Evolutionary conservation across 257 asterid genomes (phyloP), one percentile per base, ranked within the genome.

Genomic region (Ballota nigra): DNA sequence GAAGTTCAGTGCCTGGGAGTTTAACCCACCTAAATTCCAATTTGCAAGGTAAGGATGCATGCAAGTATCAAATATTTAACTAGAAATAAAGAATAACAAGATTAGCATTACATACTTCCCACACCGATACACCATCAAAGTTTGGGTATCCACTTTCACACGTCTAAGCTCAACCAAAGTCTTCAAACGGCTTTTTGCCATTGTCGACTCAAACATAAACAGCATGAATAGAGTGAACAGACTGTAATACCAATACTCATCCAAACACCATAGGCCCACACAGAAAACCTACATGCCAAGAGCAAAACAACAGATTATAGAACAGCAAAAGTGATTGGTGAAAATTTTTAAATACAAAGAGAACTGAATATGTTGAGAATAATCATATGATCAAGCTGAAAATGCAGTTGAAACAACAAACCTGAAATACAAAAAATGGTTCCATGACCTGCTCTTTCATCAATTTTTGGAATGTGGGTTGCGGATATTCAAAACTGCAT

Each of bases 401-500:
- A 18, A 59, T 55, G 52, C 61, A 69, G 78, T 65, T 60, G 55
- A 13, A 52, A 68, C 38, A 58, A 69, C 83, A 71, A 67, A 94
- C 97, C 97, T 94, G 99, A 82, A 94, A 94, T 38, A 94, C 99
- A 73, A 94, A 94, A 83, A 94, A 94, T 4, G 99, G 99, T 74
- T 88, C 99, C 85, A 94, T 89, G 84, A 69, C 24, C 83, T 91
- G 99, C 81, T 94, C 99, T 85, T 91, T 94, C 97, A 94, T 80
- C 85, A 94, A 82, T 81, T 83, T 94, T 79, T 87, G 92, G 83
- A 94, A 94, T 56, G 99, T 94, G 33, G 99, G 97, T 72, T 94
- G 97, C 69, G 99, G 99, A 84, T 94, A 94, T 77, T 94, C 99
- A 71, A 94, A 94, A 69, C 99, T 94, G 83, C 79, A 83, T n/a